Base-by-base conservation (phyloP, 768 basidiomycete species). In the Coprinopsis marcescibilis region DNA sequence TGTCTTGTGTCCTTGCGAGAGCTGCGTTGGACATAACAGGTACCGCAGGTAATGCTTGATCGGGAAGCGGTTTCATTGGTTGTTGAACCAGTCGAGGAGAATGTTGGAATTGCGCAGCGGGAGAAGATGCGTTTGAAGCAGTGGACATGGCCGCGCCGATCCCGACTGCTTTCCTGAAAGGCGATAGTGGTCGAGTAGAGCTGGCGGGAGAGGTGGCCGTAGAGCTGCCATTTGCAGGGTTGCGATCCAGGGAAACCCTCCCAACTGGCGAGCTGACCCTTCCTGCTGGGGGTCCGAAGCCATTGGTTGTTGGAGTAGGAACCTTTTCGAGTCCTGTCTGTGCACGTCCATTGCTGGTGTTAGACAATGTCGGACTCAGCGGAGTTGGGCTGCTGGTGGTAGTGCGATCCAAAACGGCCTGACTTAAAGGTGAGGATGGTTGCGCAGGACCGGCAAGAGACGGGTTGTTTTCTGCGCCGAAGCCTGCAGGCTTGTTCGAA, bases 371-470 rank as follows among this genome's bases (percentile, higher is more conserved):
- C 11, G 8, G 11, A 40, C 20, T 5, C 11, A 6, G 24, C 19
- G 39, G 10, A 23, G 21, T 8, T 24, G 11, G 21, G 21, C 38
- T 23, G 21, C 25, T 40, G 21, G 38, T 23, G 8, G 21, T 23
- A 24, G 21, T 23, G 21, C 20, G 17, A 8, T 23, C 6, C 7
- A 23, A 10, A 8, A 23, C 5, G 11, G 15, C 21, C 8, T 19
- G 38, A 15, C 38, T 40, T 8, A 40, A 8, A 4, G 60, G 43
- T 20, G 40, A 45, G 20, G 60, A n/a, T n/a, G 57, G 36, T 54
- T 59, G 44, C 54, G 46, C 10, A 55, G 48, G 21, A 59, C 41
- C n/a, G n/a, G n/a, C n/a, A n/a, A n/a, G n/a, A n/a, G n/a, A n/a
- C n/a, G n/a, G n/a, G n/a, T n/a, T n/a, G n/a, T n/a, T n/a, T n/a